Base-by-base conservation (phyloP, 2,329 filamentous ascomycete genomes). In the Alternaria sp. region DNA sequence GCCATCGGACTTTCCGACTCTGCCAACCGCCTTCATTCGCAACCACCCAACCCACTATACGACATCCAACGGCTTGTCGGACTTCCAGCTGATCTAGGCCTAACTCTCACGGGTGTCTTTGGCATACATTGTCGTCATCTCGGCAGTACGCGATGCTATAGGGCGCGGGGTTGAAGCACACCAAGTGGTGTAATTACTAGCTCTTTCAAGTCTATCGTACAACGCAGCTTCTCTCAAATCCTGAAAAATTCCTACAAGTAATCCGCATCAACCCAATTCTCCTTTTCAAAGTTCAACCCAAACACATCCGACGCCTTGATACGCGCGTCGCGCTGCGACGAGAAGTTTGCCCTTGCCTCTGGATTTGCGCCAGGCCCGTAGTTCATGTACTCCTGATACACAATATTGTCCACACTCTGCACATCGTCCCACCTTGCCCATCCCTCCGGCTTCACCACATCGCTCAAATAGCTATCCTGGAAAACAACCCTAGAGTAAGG, bases 371-470 rank as follows among this genome's bases (percentile, higher is more conserved):
- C 69, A 26, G 70, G 66, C 0, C 70, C 69, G 6, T 59, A 50
- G 28, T 72, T 72, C 51, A 69, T 63, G 30, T 66, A 72, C 20
- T 72, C 70, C 18, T 61, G 43, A 8, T 65, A 72, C 7, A 55
- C 61, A 10, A 72, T 41, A 12, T 70, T 63, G 1, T 69, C 64
- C 1, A 65, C 10, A 21, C 64, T 65, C 54, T 72, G 70, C 18
- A 65, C 58, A 15, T 46, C 21, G 41, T 72, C 69, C 70, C 70
- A 72, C 9, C 28, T 75, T 76, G 6, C 72, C 87, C 88, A 90
- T 0, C 88, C 88, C 0, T 83, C 84, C 0, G 82, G 64, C 70
- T 88, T 87, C 67, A 90, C 83, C n/a, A 89, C 85, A 26, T 79
- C 74, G 6, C 80, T 81, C 74, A 90, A 78, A 23, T 74, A 73